phyloP scores from a whole-genome alignment of 2,329 filamentous ascomycete species.

The Verticillium longisporum region DNA sequence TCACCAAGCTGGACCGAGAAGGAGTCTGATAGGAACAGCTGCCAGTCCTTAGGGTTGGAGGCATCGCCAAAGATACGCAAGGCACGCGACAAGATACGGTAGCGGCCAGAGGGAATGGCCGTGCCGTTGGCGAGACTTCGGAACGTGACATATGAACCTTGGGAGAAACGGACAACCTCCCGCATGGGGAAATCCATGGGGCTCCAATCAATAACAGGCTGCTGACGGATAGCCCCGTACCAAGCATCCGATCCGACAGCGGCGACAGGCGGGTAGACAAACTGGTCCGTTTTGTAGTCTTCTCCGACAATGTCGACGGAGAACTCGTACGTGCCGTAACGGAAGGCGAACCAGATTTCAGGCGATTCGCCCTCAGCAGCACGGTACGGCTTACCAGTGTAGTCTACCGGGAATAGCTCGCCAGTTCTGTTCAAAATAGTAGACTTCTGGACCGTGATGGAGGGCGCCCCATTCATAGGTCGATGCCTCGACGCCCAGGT shows the following conservation, averaged over 20 bases:
- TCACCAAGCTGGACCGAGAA: conserved; percentile 11
- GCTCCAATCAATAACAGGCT: not conserved
- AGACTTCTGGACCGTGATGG: conserved; percentile 8
- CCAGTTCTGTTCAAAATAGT: conserved; percentile 10
- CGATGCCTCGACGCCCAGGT: conserved; percentile 14
- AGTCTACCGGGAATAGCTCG: conserved; percentile 11
- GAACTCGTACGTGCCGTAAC: conserved; percentile 14
- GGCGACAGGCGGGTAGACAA: conserved; percentile 8
- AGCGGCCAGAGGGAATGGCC: conserved; percentile 6
- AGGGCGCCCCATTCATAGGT: conserved; percentile 15
- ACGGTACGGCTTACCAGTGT: conserved; percentile 4
- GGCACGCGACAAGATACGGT: conserved; percentile 5
- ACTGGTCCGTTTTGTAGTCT: conserved; percentile 10
- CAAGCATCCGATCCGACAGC: conserved; percentile 6
- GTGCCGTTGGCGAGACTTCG: conserved; percentile 9
- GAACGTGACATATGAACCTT: conserved; percentile 7
- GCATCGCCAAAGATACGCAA: conserved; percentile 10
- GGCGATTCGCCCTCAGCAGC: conserved; percentile 11
- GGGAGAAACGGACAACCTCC: conserved; percentile 7
- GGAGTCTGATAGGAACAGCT: conserved; percentile 10
- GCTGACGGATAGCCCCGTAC: conserved; percentile 7
- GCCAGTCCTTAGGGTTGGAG: conserved; percentile 6
- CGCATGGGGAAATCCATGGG: conserved; percentile 7
- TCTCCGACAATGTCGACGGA: conserved; percentile 12
- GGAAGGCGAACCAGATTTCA: conserved; percentile 13